These are phyloP conservation scores for Clarireedia sp. DNA, from an alignment of 2,329 filamentous ascomycete genomes.

Conservation along the genomic window DNA sequence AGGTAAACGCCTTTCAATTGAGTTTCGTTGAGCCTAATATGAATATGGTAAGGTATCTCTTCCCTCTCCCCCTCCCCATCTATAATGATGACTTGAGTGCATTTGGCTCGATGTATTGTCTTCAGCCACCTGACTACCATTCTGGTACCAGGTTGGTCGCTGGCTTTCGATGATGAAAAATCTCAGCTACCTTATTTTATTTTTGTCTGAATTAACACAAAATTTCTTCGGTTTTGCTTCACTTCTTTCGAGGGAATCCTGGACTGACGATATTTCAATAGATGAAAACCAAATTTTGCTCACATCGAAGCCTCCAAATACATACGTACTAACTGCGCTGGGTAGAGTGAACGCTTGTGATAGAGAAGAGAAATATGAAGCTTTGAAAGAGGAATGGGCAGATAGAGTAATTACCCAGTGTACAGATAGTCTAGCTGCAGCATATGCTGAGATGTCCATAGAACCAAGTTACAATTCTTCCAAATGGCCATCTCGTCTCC, in stretches of 20 bases:
- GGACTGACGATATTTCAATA: conserved; percentile 18
- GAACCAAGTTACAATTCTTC: conserved; percentile 80
- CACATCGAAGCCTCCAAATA: neutral
- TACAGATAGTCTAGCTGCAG: conserved; percentile 28
- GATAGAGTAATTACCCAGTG: conserved; percentile 65
- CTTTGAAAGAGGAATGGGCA: conserved; percentile 71
- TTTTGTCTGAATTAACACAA: conserved; percentile 64
- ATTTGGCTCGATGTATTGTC: conserved; percentile 99
- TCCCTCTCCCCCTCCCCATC: conserved; percentile 14
- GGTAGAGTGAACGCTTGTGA: conserved; percentile 91
- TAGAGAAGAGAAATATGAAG: conserved; percentile 78
- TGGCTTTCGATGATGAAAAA: conserved; percentile 94
- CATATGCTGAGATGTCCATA: conserved; percentile 40
- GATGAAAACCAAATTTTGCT: neutral
- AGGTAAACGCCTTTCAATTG: conserved; percentile 56
- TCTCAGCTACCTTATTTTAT: conserved; percentile 94
- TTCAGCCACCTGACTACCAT: conserved; percentile 59
- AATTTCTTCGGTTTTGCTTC: conserved; percentile 1
- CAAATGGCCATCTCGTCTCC: conserved; percentile 92
- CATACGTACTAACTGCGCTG: neutral
- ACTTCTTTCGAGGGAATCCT: conserved; percentile 10
- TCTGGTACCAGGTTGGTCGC: conserved; percentile 57
- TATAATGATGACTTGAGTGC: conserved; percentile 99
- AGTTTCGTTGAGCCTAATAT: conserved; percentile 28
- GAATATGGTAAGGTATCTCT: conserved; percentile 28